These are phyloP conservation scores for Oryza brachyantha DNA, from an alignment of 176 grass and related monocot genomes.

Conservation along the genomic window DNA sequence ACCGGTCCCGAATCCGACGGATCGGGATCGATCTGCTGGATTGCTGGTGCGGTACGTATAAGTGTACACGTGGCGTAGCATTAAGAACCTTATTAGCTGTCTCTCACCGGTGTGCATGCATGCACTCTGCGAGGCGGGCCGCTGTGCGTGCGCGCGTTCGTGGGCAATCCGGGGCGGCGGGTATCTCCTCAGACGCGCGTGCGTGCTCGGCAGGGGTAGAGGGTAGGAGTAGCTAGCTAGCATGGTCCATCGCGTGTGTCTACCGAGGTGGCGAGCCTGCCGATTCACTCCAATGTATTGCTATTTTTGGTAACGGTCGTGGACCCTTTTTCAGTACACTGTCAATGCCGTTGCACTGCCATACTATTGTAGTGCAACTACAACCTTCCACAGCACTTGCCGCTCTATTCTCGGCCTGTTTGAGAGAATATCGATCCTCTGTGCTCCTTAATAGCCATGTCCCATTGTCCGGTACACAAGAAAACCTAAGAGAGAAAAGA, in stretches of 20 bases:
- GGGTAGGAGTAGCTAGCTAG: no score
- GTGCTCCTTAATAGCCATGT: no score
- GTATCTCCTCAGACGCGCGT: not conserved
- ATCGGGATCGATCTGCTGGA: not conserved
- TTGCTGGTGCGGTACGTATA: no score
- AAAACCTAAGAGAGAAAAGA: no score
- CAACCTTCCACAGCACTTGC: no score
- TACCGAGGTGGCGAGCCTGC: not conserved
- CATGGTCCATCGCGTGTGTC: not conserved
- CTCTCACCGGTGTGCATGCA: not conserved
- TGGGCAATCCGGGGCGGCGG: not conserved
- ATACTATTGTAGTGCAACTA: not conserved
- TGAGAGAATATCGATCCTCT: no score
- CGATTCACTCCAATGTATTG: not conserved
- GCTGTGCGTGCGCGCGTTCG: not conserved
- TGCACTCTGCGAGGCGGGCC: no score
- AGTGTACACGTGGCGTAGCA: not conserved
- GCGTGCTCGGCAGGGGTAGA: not conserved
- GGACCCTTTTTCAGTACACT: not conserved
- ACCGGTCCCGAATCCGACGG: not conserved
- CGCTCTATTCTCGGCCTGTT: no score
- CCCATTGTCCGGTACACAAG: no score
- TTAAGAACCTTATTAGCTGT: not conserved
- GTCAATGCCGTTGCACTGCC: no score
- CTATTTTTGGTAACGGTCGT: not conserved